Evolutionary conservation across 1,139 yeast species (phyloP), one percentile per base, ranked within the genome.

Genomic region (Saccharomyces hybrid): DNA sequence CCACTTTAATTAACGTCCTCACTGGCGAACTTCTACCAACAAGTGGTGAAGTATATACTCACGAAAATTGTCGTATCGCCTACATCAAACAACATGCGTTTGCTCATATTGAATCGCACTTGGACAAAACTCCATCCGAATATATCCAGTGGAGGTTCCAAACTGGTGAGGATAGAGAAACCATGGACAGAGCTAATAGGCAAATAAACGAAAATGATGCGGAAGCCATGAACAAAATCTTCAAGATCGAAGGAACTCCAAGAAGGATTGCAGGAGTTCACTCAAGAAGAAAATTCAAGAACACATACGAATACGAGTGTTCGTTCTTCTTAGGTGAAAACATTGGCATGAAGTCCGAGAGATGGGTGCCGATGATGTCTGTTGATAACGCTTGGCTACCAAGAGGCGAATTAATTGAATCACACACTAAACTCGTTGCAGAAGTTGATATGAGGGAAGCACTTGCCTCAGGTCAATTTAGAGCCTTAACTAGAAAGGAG

Each of bases 361-460:
- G 96, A 84, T 91, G 98, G 97, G 93, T 89, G 68, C 95, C 96
- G 75, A 91, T 93, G 98, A 86, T 90, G 85, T 86, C 96, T 70
- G 96, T 91, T 74, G 98, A 91, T 82, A 93, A 91, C 83, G 93
- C 96, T 74, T 91, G 98, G 98, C 84, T 91, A 76, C 98, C 98
- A 81, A 91, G 98, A 86, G 95, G 96, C 81, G 98, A 93, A 81
- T 84, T 91, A 74, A 81, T 90, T 78, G 97, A 91, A 81, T 85
- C 98, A 64, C 99, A 91, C 84, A 80, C 96, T 76, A 91, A 91
- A 88, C 75, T 90, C 84, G 97, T 91, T 78, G 96, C 97, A 76
- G 98, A 93, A 83, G 97, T 93, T 75, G 99, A 93, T 78, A 90
- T 91, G 97, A 93, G 91, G 87, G 98, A 91, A 82, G 98, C 98